phyloP scores from a whole-genome alignment of 495 filamentous ascomycete genomes.

The Aspergillus incahuasiensis region DNA sequence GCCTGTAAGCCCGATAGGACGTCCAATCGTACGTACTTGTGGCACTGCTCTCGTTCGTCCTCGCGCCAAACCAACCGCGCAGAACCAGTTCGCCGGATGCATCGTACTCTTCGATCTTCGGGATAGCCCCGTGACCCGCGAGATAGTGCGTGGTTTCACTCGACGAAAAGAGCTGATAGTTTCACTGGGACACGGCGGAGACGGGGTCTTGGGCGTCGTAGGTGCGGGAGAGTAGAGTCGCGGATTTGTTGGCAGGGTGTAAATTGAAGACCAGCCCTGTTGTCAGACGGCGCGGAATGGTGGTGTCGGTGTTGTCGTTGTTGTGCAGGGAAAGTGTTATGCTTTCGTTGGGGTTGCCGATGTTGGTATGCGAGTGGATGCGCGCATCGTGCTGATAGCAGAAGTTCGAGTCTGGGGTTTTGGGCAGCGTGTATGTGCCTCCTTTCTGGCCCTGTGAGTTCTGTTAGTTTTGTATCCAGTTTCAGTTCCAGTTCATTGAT shows the following conservation, averaged over 20 bases:
- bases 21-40: background rate
- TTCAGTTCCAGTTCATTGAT: too few relatives aligned
- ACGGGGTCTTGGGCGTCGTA: constrained; percentile 28
- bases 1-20: constrained; percentile 25
- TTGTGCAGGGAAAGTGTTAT: constrained; percentile 25
- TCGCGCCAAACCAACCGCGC: constrained; percentile 18
- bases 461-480: background rate
- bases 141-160: constrained; percentile 27
- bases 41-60: constrained; percentile 11
- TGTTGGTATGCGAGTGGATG: constrained; percentile 13
- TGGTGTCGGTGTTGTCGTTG: constrained; percentile 22
- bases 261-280: constrained; percentile 27
- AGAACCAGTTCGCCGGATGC: constrained; percentile 19
- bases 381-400: constrained; percentile 32
- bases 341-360: background rate
- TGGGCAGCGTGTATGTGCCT: constrained; percentile 28
- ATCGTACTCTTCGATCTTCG: constrained; percentile 43
- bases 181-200: constrained; percentile 36
- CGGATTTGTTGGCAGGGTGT: constrained; percentile 15
- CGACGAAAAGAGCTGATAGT: constrained; percentile 20
- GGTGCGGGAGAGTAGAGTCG: constrained; percentile 16
- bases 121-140: constrained; percentile 37
- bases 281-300: constrained; percentile 14
- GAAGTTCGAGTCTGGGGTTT: constrained; percentile 16
- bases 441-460: constrained; percentile 28